Conservation (phyloP, 768 basidiomycete species). For the Termitomyces heimii region DNA sequence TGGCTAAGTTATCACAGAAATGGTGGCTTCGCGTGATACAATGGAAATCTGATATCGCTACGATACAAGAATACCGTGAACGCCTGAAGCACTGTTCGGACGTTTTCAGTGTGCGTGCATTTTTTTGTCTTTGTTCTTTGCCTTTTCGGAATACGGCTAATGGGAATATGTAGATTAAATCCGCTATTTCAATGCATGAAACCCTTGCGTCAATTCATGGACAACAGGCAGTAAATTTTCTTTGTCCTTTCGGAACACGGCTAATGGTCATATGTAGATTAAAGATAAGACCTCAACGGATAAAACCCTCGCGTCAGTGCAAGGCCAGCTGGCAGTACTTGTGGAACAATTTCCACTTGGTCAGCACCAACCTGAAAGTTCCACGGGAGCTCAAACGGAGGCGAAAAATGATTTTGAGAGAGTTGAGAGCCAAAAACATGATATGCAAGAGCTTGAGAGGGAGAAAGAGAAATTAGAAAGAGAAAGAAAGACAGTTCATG, state of each 20-base stretch:
- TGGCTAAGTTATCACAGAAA: not conserved
- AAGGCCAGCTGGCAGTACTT: not conserved
- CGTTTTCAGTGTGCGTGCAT: not conserved
- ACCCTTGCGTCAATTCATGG: not conserved
- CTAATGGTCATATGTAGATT: not conserved
- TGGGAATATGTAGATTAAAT: not conserved
- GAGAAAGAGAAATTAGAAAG: not conserved
- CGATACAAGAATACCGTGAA: slow-evolving; percentile 1
- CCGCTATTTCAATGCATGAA: not conserved
- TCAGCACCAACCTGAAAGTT: not conserved
- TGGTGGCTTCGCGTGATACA: not conserved
- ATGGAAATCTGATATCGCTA: not conserved
- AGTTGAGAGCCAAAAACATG: not conserved
- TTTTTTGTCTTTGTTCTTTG: not conserved
- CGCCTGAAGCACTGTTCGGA: not conserved
- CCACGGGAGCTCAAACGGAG: not conserved
- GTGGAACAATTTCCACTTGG: not conserved
- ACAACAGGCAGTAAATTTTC: no score
- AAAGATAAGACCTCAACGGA: not conserved
- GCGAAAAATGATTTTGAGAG: not conserved
- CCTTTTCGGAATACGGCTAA: not conserved
- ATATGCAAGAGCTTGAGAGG: not conserved
- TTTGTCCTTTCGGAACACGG: not conserved
- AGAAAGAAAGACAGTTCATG: not conserved
- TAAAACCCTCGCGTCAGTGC: not conserved